Evolutionary conservation across 495 filamentous ascomycete genomes (phyloP), one percentile per base, ranked within the genome.

Genomic region (Xylaria longipes): DNA sequence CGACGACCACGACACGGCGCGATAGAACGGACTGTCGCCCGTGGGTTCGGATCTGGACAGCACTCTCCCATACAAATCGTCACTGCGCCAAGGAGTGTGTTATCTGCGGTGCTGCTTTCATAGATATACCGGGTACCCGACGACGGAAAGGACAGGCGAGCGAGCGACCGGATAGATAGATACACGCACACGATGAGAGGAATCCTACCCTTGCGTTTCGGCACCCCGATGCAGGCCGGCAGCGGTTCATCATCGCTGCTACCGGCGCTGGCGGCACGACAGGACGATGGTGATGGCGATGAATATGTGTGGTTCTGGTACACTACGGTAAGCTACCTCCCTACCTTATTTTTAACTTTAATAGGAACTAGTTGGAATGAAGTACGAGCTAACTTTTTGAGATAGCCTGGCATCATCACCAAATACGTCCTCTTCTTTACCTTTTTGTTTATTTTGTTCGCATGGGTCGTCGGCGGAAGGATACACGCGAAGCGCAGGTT

Each of bases 341-440:
- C n/a, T 29, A 54, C 50, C 20, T 25, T 3, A 2, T 0, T 29
- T 5, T 20, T 5, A 17, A 56, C 52, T 31, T 31, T 7, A 2
- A 8, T 6, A 22, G 9, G 20, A n/a, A 43, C 1, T 54, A 54
- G 29, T 22, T 6, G 14, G 12, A 1, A 15, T 25, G 35, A 8
- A 31, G 2, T 29, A 48, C 5, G 22, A 7, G 22, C 60, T 63
- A 29, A 63, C 56, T 74, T 22, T 70, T 22, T 50, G 45, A 0
- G 27, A 60, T 69, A 91, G 89, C 84, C 82, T 33, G 91, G 87
- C 52, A 76, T 85, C 60, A 89, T 89, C 66, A 79, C 92, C 73
- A 93, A 92, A 80, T 95, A 90, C 87, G 84, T 84, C 37, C 78
- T 94, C 54, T 87, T 94, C 76, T 86, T 91, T 70, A 85, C 81